phyloP scores from a whole-genome alignment of 1,139 yeast species.

The Geotrichum fermentans region DNA sequence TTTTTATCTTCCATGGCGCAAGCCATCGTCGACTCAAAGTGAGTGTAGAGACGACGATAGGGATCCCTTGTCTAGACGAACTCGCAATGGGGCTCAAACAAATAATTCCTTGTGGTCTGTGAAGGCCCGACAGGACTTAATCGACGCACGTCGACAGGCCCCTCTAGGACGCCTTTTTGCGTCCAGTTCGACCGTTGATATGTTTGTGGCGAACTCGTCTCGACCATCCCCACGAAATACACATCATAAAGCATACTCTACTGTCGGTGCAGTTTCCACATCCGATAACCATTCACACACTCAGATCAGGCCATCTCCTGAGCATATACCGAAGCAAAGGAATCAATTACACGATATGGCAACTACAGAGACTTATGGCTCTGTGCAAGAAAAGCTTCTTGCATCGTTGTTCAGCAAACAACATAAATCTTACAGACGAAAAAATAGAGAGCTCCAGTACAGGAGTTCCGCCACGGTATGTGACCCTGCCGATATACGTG shows the following conservation, averaged over 20 bases:
- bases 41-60: conserved; percentile 6
- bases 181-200: neutral
- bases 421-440: conserved; percentile 7
- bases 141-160: neutral
- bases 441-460: conserved; percentile 4
- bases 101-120: neutral
- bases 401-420: conserved; percentile 18
- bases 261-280: conserved; percentile 9
- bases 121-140: neutral
- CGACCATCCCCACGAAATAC: neutral
- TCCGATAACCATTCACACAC: neutral
- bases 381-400: conserved; percentile 17
- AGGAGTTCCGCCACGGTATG: conserved; percentile 18
- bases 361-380: no score
- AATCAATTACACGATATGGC: no score
- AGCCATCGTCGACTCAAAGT: conserved; percentile 8
- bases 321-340: neutral
- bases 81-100: conserved; percentile 1
- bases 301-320: neutral
- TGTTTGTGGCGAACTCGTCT: neutral
- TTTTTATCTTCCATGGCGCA: conserved; percentile 11
- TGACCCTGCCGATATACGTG: conserved; percentile 10
- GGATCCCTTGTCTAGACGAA: neutral
- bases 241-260: conserved; percentile 12
- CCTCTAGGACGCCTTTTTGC: neutral